A percentile compares a stretch with the other conserved stretches of the same genome.
Conservation (phyloP, 257 asterid genomes). For the Solanum phureja region DNA sequence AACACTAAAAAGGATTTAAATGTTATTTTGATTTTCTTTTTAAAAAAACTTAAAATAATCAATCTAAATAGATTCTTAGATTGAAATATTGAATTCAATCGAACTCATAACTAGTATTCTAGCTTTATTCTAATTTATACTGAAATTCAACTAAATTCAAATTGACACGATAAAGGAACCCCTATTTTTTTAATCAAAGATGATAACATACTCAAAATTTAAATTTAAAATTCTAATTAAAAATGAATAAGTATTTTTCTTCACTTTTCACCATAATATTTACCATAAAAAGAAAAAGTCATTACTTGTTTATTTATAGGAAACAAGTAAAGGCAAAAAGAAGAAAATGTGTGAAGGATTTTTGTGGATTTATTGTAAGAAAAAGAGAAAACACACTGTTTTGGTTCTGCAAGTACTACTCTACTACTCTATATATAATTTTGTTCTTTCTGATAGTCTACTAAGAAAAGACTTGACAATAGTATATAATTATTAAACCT, state of each 20-base stretch:
- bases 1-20: no score
- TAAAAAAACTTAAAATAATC: no score
- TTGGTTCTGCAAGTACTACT: background rate
- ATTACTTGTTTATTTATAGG: background rate
- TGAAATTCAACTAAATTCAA: background rate
- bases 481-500: conserved; percentile 5
- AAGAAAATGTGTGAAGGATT: background rate
- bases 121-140: fast-evolving
- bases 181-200: background rate
- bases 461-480: conserved; percentile 30
- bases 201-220: background rate
- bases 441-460: conserved; percentile 35
- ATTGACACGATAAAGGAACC: background rate
- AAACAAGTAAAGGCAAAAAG: background rate
- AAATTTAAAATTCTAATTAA: background rate
- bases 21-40: no score
- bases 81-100: fast-evolving
- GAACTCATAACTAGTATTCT: background rate
- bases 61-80: no score
- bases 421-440: background rate
- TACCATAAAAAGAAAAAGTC: background rate
- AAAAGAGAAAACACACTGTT: conserved; percentile 2
- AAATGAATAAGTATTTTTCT: background rate
- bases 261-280: background rate
- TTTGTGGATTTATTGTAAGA: conserved; percentile 17